Percentiles rank a stretch among this genome's conserved stretches.
Conservation (phyloP, 352 stramenopile species). For the Hyphochytrium catenoides region DNA sequence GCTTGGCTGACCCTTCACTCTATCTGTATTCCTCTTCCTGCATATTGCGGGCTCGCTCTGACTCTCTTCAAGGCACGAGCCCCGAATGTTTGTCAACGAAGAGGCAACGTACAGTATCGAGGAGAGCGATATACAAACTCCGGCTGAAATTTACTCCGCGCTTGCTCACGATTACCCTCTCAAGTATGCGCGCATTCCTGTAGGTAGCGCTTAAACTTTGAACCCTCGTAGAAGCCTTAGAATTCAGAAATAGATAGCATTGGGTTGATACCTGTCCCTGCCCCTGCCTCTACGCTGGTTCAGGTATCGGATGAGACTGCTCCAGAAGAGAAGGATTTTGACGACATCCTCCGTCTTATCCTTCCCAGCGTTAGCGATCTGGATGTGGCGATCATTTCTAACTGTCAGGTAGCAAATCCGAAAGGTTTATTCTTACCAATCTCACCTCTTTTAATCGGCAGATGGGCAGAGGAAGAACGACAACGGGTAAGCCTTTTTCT, state of each 20-base stretch:
- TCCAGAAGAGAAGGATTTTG: constrained; percentile 61
- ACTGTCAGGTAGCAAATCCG: constrained; percentile 16
- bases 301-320: constrained; percentile 60
- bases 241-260: no score
- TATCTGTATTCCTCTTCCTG: no score
- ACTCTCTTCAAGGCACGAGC: constrained; percentile 17
- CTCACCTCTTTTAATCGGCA: no score
- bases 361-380: no score
- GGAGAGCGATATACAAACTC: constrained; percentile 37
- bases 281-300: no score
- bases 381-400: constrained; percentile 32
- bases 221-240: no score
- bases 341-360: constrained; percentile 52
- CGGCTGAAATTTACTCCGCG: constrained; percentile 35
- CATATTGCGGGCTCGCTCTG: no score
- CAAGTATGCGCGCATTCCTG: constrained; percentile 47
- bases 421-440: no score
- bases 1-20: neutral
- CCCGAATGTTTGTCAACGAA: constrained; percentile 37
- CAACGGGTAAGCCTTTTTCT: no score
- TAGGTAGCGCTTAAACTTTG: neutral
- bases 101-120: constrained; percentile 55
- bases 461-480: constrained; percentile 2
- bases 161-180: constrained; percentile 25
- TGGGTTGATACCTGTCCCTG: no score